Percentiles rank a stretch among this genome's conserved stretches.
Evolutionary conservation across 2,329 filamentous ascomycete genomes (phyloP).

Genomic region (Talaromyces albobiverticillius): DNA sequence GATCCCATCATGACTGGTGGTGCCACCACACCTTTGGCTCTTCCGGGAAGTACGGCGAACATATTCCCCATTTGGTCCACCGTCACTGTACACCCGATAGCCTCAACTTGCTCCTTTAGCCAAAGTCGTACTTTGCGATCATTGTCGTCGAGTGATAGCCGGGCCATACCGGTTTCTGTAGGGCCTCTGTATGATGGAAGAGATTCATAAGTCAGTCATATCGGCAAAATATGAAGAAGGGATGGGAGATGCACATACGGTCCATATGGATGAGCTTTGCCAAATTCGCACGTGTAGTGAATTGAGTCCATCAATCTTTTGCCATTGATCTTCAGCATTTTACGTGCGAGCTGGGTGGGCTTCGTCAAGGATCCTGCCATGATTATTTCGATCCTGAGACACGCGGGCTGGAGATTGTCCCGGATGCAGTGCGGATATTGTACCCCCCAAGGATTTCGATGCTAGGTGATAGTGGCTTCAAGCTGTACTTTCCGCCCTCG

Average conservation of each 20-base stretch:
- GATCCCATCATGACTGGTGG: slow-evolving; percentile 19
- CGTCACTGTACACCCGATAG: slow-evolving; percentile 64
- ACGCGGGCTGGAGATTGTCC: background rate
- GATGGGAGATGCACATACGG: background rate
- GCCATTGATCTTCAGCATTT: background rate
- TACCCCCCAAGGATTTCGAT: background rate
- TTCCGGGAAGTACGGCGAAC: slow-evolving; percentile 4
- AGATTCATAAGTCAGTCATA: slow-evolving; percentile 15
- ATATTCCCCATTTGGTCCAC: slow-evolving; percentile 60
- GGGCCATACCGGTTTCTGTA: slow-evolving; percentile 66
- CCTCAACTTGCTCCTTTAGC: slow-evolving; percentile 64
- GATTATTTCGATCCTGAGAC: background rate
- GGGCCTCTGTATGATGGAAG: slow-evolving; percentile 55
- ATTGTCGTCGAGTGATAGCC: slow-evolving; percentile 67
- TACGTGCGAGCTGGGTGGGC: background rate
- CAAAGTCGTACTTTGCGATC: slow-evolving; percentile 72
- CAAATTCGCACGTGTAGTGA: slow-evolving; percentile 2
- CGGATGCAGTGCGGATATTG: background rate
- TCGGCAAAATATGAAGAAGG: background rate
- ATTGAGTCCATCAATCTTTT: slow-evolving; percentile 1
- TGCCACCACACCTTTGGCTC: background rate
- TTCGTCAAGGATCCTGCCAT: background rate
- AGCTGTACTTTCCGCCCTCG: background rate
- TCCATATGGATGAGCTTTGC: slow-evolving; percentile 3
- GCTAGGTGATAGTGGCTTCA: background rate